A percentile compares a stretch with the other conserved stretches of the same genome.
phyloP scores from a whole-genome alignment of 768 basidiomycete species.

The Auricularia sp. region DNA sequence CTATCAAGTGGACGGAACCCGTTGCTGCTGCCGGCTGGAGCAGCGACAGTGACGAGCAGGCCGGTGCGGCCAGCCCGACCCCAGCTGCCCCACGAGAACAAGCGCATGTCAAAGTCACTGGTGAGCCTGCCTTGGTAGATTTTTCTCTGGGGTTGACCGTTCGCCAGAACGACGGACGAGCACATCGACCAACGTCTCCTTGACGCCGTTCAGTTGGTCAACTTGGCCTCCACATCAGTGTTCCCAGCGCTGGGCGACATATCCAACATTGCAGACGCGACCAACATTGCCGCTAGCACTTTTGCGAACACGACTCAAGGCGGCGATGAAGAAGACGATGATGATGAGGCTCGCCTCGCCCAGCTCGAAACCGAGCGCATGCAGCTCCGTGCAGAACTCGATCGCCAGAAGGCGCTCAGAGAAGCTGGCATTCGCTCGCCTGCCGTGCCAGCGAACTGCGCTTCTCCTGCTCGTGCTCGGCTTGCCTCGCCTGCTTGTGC shows the following conservation, averaged over 20 bases:
- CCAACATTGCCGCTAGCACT: neutral
- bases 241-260: neutral
- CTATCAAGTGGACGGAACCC: neutral
- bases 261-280: neutral
- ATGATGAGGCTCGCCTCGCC: neutral
- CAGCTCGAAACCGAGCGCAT: neutral
- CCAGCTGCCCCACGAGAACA: neutral
- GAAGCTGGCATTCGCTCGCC: neutral
- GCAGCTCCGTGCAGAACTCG: neutral
- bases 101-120: no score
- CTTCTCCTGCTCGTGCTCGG: neutral
- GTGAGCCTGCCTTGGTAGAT: no score
- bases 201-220: neutral
- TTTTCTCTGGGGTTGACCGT: neutral
- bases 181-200: neutral
- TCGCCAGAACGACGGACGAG: neutral
- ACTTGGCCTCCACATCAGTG: neutral
- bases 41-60: neutral
- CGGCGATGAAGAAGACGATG: neutral
- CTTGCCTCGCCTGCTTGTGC: neutral
- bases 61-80: neutral
- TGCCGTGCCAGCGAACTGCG: neutral
- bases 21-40: neutral
- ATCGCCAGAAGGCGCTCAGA: neutral
- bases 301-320: neutral